Evolutionary conservation across 139 green algal genomes (phyloP).

Genomic region (Chlamydomonas sp.): DNA sequence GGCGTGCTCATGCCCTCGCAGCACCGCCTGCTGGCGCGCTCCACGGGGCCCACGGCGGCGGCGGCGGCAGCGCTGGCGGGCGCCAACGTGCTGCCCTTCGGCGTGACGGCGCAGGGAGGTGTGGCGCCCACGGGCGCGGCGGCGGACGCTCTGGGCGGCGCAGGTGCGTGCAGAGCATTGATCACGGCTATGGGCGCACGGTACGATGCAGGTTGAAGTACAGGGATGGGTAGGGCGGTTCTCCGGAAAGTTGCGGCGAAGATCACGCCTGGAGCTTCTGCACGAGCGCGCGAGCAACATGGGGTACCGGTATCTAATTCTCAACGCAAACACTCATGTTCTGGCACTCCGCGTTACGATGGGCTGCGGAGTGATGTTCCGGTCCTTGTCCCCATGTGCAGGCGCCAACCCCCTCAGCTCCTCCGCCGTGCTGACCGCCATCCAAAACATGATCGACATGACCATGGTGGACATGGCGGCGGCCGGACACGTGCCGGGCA

Average conservation of each 20-base stretch:
- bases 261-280: too few relatives aligned
- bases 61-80: constrained; percentile 25
- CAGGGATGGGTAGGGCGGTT: too few relatives aligned
- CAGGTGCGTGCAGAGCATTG: too few relatives aligned
- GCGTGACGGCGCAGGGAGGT: not conserved
- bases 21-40: constrained; percentile 38
- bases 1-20: constrained; percentile 42
- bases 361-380: too few relatives aligned
- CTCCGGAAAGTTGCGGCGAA: too few relatives aligned
- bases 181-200: too few relatives aligned
- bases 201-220: too few relatives aligned
- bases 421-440: not conserved
- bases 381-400: not conserved
- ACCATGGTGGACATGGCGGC: not conserved
- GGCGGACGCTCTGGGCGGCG: not conserved
- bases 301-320: too few relatives aligned
- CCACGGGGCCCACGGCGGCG: not conserved
- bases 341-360: too few relatives aligned
- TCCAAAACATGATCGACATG: constrained; percentile 17
- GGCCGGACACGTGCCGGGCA: not conserved
- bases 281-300: too few relatives aligned
- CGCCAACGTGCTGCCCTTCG: constrained; percentile 15
- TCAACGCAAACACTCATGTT: too few relatives aligned
- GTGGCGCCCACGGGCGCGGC: not conserved
- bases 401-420: not conserved